Conservation (phyloP, 441 rosid species). For the Adansonia grandidieri region DNA sequence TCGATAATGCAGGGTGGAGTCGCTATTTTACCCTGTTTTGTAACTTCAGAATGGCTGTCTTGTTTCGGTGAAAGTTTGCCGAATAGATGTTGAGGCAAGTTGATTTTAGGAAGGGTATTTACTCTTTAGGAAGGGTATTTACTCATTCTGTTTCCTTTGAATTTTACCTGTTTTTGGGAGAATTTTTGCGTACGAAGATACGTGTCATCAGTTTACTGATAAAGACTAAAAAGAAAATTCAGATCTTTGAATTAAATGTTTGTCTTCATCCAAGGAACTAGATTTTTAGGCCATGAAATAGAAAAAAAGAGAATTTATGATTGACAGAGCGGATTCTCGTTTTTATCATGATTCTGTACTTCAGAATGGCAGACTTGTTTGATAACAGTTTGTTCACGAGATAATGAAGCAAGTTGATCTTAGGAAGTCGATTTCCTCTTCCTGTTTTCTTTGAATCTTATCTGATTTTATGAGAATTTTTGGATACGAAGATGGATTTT, state of each 20-base stretch:
- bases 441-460: background rate
- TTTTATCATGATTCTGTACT: background rate
- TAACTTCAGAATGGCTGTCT: background rate
- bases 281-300: background rate
- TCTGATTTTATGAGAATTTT: background rate
- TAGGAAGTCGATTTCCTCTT: background rate
- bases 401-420: background rate
- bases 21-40: background rate
- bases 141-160: background rate
- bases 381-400: background rate
- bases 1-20: background rate
- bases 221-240: background rate
- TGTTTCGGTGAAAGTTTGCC: background rate
- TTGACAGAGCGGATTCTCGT: background rate
- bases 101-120: background rate
- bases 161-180: background rate
- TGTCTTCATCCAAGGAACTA: too few species aligned
- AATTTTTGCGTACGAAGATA: background rate
- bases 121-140: background rate
- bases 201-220: background rate
- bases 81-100: background rate
- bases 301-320: background rate
- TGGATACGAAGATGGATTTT: background rate
- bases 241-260: constrained; percentile 1
- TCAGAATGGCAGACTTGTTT: background rate